Percentiles rank a stretch among this genome's conserved stretches.
phyloP scores from a whole-genome alignment of 2,329 filamentous ascomycete genomes.

The Trichoderma oligosporum region DNA sequence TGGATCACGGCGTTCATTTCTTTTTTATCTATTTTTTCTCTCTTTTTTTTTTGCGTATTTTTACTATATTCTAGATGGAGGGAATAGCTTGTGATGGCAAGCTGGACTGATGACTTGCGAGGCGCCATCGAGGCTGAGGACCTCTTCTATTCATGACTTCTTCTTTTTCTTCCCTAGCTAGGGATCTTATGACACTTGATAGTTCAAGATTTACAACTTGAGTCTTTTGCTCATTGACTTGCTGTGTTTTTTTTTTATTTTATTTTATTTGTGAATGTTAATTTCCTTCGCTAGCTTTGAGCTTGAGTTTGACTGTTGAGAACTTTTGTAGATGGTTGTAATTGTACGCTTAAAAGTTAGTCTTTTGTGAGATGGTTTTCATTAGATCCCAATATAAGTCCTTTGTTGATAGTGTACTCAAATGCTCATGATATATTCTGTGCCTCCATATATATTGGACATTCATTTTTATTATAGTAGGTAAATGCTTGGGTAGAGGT shows the following conservation, averaged over 20 bases:
- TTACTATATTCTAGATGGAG: slow-evolving; percentile 14
- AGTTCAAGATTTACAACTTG: slow-evolving; percentile 16
- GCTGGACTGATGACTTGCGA: slow-evolving; percentile 21
- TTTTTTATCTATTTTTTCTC: slow-evolving; percentile 23
- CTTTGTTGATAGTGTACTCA: background rate
- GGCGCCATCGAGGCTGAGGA: slow-evolving; percentile 15
- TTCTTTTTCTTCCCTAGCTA: background rate
- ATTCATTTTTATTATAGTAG: too few species aligned
- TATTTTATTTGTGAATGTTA: background rate
- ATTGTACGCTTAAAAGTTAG: slow-evolving; percentile 9
- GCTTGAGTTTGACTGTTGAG: background rate
- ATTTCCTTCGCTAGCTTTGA: background rate
- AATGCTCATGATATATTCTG: background rate
- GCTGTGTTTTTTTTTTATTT: background rate
- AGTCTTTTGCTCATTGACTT: slow-evolving; percentile 9
- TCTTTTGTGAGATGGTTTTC: slow-evolving; percentile 2
- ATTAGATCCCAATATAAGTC: background rate
- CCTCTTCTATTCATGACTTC: slow-evolving; percentile 18
- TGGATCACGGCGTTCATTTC: slow-evolving; percentile 31
- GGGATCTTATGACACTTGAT: slow-evolving; percentile 18
- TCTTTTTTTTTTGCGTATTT: background rate
- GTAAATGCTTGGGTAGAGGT: too few species aligned
- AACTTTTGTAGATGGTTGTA: slow-evolving; percentile 7
- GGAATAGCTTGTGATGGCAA: slow-evolving; percentile 16
- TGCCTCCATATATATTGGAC: too few species aligned